Evolutionary conservation across 148 eudicot species (phyloP).

Genomic region (Bassia scoparia): DNA sequence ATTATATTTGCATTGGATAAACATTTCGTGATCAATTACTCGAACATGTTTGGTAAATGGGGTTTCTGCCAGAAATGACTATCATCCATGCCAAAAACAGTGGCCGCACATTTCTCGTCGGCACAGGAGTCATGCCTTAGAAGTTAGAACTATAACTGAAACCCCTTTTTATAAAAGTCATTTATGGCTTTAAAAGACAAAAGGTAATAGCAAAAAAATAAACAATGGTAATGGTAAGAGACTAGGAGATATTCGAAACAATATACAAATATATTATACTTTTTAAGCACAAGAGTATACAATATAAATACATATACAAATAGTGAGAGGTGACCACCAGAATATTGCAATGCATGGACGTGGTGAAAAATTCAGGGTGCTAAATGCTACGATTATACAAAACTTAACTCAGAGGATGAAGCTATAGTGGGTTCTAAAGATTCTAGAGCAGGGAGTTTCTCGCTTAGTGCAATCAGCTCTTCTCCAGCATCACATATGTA

Average conservation of each 20-base stretch:
- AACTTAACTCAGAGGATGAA: slow-evolving; percentile 43
- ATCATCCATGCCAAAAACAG: too few species aligned
- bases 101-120: too few species aligned
- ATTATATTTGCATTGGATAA: too few species aligned
- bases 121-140: too few species aligned
- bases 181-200: too few species aligned
- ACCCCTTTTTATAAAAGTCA: too few species aligned
- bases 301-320: slow-evolving; percentile 8
- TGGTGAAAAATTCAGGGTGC: not conserved
- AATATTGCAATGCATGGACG: slow-evolving; percentile 4
- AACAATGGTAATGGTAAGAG: too few species aligned
- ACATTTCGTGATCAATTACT: too few species aligned
- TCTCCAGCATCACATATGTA: slow-evolving; percentile 88
- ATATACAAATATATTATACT: slow-evolving; percentile 6
- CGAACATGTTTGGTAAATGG: too few species aligned
- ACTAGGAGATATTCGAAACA: not conserved
- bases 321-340: slow-evolving; percentile 17
- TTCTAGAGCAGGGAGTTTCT: slow-evolving; percentile 40
- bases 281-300: not conserved
- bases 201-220: not conserved
- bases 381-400: slow-evolving; percentile 36
- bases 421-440: slow-evolving; percentile 32
- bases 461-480: slow-evolving; percentile 52
- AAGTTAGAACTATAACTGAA: too few species aligned
- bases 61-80: too few species aligned